Evolutionary conservation across 768 basidiomycete species (phyloP).

Genomic region (Crucibulum laeve): DNA sequence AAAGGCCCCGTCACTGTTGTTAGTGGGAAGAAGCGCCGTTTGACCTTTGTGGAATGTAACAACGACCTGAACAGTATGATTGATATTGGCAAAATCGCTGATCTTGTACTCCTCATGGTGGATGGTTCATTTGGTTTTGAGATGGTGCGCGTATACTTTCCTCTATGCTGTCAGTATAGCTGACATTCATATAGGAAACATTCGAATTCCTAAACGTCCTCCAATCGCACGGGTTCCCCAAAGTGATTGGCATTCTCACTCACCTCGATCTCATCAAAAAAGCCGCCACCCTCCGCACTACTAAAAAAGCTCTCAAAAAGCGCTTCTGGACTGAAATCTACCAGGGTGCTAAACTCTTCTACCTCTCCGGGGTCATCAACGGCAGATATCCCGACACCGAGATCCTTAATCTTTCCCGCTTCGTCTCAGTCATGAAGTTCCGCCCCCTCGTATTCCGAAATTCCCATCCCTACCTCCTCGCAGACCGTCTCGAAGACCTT

Average conservation of each 20-base stretch:
- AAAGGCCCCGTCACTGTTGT: constrained; percentile 95
- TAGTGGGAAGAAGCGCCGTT: constrained; percentile 83
- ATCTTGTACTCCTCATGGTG: constrained; percentile 94
- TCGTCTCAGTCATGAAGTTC: constrained; percentile 98
- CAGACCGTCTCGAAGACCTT: constrained; percentile 92
- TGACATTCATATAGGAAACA: constrained; percentile 64
- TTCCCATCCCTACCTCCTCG: constrained; percentile 89
- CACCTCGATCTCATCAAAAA: constrained; percentile 98
- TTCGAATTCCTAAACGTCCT: constrained; percentile 98
- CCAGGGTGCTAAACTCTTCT: constrained; percentile 97
- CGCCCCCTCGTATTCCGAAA: constrained; percentile 96
- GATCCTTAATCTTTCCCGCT: constrained; percentile 92
- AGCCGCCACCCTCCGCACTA: constrained; percentile 74
- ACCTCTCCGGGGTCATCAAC: constrained; percentile 93
- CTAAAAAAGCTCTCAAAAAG: constrained; percentile 94
- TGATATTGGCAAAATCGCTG: constrained; percentile 94
- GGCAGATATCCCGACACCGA: constrained; percentile 97
- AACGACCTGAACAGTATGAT: constrained; percentile 99
- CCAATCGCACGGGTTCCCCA: constrained; percentile 96
- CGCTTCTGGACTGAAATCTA: constrained; percentile 99
- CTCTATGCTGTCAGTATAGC: not conserved
- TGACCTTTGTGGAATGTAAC: constrained; percentile 98
- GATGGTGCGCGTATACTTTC: constrained; percentile 63
- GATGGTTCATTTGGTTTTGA: constrained; percentile 98
- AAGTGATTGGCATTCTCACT: constrained; percentile 93